Evolutionary conservation across 2,329 filamentous ascomycete genomes (phyloP), one percentile per base, ranked within the genome.

Genomic region (Mariannaea sp.): DNA sequence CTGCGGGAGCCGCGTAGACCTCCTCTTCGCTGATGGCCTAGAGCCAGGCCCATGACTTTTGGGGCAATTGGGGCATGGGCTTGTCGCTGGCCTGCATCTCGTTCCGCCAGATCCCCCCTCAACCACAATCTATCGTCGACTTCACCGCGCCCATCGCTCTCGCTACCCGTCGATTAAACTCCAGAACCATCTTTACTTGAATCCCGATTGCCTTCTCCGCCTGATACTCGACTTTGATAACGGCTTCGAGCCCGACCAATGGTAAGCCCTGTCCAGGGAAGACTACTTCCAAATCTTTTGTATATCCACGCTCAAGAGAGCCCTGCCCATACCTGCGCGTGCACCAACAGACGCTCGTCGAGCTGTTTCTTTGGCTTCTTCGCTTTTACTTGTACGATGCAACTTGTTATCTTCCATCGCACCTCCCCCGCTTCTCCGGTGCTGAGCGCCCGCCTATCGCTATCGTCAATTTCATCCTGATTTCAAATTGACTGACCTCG

Each of bases 41-140:
- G 47, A 42, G 43, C 39, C 32, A 49, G 62, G 60, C 62, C 65
- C 60, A 62, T 62, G 64, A 69, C 58, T 60, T 49, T 65, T 60
- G 66, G 62, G 68, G 69, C 71, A 72, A 73, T 72, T 73, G 71
- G 70, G 68, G 71, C 60, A 65, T 70, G 71, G 68, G 69, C 70
- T 70, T 54, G 64, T 60, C 64, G 60, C 61, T 67, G 71, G 65
- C 65, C 61, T 69, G 59, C 60, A 61, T 61, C 52, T 63, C 55
- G 56, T 62, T 58, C 49, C 53, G 53, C 57, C 61, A 54, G 55
- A 57, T 58, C 41, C 60, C 59, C 53, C 53, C 51, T 65, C 44
- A 52, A 61, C 53, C 60, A 59, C 49, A 55, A 46, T 41, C 53
- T 32, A 48, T 57, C 45, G 53, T 19, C 20, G 27, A 13, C 41